These are phyloP conservation scores for Xerocomellus dryophilus DNA, from an alignment of 768 basidiomycete species.

Conservation along the genomic window DNA sequence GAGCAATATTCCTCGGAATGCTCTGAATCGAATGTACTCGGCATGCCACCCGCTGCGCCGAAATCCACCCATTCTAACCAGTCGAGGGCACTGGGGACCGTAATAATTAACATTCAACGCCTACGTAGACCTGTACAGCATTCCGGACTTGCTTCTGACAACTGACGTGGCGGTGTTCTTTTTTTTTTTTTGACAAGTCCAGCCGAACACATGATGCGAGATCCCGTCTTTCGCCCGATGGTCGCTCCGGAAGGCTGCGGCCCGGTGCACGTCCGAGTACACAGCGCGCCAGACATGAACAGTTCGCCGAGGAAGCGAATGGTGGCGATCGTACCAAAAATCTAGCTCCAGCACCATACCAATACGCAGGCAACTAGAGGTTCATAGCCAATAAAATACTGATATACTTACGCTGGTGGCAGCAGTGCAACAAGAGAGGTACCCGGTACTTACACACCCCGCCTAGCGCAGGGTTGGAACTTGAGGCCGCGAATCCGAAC, in stretches of 20 bases:
- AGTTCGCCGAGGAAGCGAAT: background rate
- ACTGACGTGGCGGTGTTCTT: constrained; percentile 17
- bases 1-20: too few relatives aligned
- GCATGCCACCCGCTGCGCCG: background rate
- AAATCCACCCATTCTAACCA: background rate
- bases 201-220: constrained; percentile 17
- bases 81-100: background rate
- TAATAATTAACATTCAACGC: too few relatives aligned
- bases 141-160: background rate
- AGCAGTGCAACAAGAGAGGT: constrained; percentile 26
- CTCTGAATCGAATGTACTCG: background rate
- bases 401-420: constrained; percentile 36
- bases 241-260: too few relatives aligned
- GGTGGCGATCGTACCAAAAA: constrained; percentile 4
- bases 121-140: background rate
- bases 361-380: constrained; percentile 4
- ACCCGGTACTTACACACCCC: constrained; percentile 36
- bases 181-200: constrained; percentile 15
- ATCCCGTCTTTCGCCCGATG: constrained; percentile 9
- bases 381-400: constrained; percentile 29
- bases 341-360: constrained; percentile 5
- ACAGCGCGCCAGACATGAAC: background rate
- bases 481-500: constrained; percentile 26
- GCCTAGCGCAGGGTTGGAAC: constrained; percentile 28
- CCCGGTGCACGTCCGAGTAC: too few relatives aligned